Percentiles rank a stretch among this genome's conserved stretches.
phyloP scores from a whole-genome alignment of 331 rosid species.

The Quercus tomentella region DNA sequence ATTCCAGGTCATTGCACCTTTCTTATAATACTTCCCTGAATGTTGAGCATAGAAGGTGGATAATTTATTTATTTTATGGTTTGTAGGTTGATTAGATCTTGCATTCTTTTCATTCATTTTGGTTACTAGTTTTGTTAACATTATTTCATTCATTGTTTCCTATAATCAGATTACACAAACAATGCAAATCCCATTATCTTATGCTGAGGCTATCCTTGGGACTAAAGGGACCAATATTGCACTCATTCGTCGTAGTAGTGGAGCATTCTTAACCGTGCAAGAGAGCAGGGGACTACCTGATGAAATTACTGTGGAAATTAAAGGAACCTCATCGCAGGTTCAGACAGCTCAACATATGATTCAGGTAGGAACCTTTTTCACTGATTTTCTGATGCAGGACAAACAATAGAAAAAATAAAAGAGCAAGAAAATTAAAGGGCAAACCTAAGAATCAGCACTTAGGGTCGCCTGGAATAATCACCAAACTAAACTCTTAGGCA shows the following conservation, averaged over 20 bases:
- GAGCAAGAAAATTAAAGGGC: too few species aligned
- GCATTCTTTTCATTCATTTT: neutral
- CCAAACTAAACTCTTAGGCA: too few species aligned
- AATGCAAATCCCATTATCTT: conserved; percentile 89
- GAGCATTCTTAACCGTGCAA: conserved; percentile 83
- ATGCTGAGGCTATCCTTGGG: conserved; percentile 93
- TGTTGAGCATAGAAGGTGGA: neutral
- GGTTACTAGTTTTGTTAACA: conserved; percentile 4
- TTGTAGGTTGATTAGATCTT: neutral
- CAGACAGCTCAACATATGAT: conserved; percentile 85
- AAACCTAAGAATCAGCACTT: too few species aligned
- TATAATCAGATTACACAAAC: conserved; percentile 72
- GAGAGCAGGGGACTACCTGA: conserved; percentile 86
- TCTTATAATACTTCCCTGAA: neutral
- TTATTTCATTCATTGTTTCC: conserved; percentile 5
- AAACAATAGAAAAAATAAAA: too few species aligned
- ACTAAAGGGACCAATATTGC: conserved; percentile 82
- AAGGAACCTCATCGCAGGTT: conserved; percentile 86
- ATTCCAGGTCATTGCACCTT: neutral
- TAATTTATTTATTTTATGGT: neutral
- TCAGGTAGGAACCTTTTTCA: conserved; percentile 46
- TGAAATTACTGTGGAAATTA: conserved; percentile 86
- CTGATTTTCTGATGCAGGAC: too few species aligned
- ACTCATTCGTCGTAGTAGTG: conserved; percentile 82
- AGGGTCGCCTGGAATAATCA: too few species aligned